phyloP scores from a whole-genome alignment of 768 basidiomycete genomes.

The Lactarius indigo region DNA sequence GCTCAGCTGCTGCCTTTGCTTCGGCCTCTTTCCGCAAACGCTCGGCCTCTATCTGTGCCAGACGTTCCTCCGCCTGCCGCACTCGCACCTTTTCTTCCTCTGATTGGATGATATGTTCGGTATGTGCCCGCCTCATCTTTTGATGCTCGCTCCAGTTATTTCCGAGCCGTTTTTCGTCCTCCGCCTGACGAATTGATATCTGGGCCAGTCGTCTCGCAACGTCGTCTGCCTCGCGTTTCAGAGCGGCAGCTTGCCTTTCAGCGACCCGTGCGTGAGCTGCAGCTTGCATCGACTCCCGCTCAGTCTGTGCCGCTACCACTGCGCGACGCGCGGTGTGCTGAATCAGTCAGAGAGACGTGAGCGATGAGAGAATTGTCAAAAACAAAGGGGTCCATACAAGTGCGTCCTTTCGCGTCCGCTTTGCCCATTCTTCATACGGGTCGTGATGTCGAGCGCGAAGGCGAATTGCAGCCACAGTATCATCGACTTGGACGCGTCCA shows the following conservation, averaged over 20 bases:
- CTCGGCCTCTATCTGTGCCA: constrained; percentile 47
- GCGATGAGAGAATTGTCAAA: background rate
- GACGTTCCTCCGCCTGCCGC: constrained; percentile 55
- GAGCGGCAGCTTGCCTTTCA: constrained; percentile 37
- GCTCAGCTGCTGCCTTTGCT: constrained; percentile 29
- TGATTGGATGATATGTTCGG: constrained; percentile 57
- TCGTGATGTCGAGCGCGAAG: constrained; percentile 43
- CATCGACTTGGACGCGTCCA: constrained; percentile 38
- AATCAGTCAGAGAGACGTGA: background rate
- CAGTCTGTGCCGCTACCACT: constrained; percentile 25
- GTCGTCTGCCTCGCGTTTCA: constrained; percentile 51
- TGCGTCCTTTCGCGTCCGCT: constrained; percentile 44
- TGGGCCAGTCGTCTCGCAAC: constrained; percentile 45
- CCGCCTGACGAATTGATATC: constrained; percentile 43
- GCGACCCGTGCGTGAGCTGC: constrained; percentile 25
- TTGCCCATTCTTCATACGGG: constrained; percentile 51
- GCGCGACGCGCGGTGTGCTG: constrained; percentile 41
- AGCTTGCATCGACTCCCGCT: constrained; percentile 24
- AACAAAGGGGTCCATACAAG: constrained; percentile 34
- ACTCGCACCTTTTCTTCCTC: constrained; percentile 59
- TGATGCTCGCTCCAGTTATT: constrained; percentile 46
- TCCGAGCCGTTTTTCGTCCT: constrained; percentile 44
- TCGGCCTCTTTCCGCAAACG: constrained; percentile 35
- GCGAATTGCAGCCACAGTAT: constrained; percentile 46
- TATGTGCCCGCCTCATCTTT: constrained; percentile 47